Conservation (phyloP, 2,329 filamentous ascomycete species). For the Cercospora citrullina region DNA sequence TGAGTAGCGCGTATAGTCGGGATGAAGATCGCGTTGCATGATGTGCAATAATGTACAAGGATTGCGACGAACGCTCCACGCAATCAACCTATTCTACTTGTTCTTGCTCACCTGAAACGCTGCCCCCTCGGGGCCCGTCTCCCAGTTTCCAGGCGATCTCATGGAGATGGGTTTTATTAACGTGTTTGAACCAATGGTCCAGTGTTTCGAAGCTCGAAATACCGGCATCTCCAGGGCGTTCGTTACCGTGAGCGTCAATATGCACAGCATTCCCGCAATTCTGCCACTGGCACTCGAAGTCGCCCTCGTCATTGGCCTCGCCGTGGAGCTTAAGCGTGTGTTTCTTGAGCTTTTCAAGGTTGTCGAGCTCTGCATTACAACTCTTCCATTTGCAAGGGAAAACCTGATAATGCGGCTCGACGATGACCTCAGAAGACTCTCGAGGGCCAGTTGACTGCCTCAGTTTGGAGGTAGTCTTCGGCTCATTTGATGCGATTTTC, state of each 20-base stretch:
- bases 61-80: background rate
- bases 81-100: slow-evolving; percentile 1
- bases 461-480: slow-evolving; percentile 20
- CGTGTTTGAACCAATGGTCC: slow-evolving; percentile 52
- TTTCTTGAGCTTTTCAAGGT: slow-evolving; percentile 59
- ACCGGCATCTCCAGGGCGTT: slow-evolving; percentile 28
- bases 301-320: slow-evolving; percentile 38
- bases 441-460: slow-evolving; percentile 22
- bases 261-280: slow-evolving; percentile 39
- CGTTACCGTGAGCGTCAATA: slow-evolving; percentile 29
- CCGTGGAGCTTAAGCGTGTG: slow-evolving; percentile 60
- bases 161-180: slow-evolving; percentile 54
- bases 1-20: background rate
- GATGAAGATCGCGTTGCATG: background rate
- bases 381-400: slow-evolving; percentile 60
- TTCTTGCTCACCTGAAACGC: slow-evolving; percentile 54
- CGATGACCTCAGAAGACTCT: slow-evolving; percentile 7
- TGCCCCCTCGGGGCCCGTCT: slow-evolving; percentile 58
- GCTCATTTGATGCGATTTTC: slow-evolving; percentile 20
- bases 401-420: slow-evolving; percentile 44
- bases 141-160: slow-evolving; percentile 58
- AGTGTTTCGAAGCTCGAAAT: slow-evolving; percentile 40
- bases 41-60: slow-evolving; percentile 7
- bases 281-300: slow-evolving; percentile 50
- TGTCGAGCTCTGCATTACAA: slow-evolving; percentile 62